Conservation (phyloP, 2,329 filamentous ascomycete species). For the Calonectria hongkongensis region DNA sequence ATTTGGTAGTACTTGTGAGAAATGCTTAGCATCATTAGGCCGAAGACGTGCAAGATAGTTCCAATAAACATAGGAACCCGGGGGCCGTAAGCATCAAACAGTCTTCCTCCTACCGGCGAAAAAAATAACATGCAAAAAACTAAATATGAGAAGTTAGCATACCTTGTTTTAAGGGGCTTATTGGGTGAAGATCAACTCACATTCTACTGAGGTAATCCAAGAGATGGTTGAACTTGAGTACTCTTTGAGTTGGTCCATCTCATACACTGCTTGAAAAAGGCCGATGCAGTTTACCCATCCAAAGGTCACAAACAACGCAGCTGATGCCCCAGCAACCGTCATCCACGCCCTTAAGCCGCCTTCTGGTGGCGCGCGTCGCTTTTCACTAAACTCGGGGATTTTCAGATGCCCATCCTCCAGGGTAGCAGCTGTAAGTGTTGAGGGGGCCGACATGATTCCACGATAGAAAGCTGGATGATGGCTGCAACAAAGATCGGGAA, state of each 20-base stretch:
- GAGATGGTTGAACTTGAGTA: slow-evolving; percentile 67
- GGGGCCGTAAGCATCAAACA: slow-evolving; percentile 77
- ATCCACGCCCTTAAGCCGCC: slow-evolving; percentile 44
- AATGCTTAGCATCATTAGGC: slow-evolving; percentile 75
- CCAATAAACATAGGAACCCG: slow-evolving; percentile 69
- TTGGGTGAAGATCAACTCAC: slow-evolving; percentile 35
- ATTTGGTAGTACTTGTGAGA: slow-evolving; percentile 57
- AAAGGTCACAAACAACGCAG: slow-evolving; percentile 50
- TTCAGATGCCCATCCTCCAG: slow-evolving; percentile 38
- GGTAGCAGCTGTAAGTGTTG: slow-evolving; percentile 37
- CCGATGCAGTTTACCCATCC: slow-evolving; percentile 59
- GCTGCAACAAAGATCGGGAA: background rate
- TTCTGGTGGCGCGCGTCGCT: slow-evolving; percentile 27
- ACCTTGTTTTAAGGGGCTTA: background rate
- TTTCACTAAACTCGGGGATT: slow-evolving; percentile 2
- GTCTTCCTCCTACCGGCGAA: slow-evolving; percentile 51
- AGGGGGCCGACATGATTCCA: slow-evolving; percentile 30
- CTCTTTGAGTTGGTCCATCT: slow-evolving; percentile 62
- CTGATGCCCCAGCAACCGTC: slow-evolving; percentile 45
- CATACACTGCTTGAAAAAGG: slow-evolving; percentile 71
- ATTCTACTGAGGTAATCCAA: slow-evolving; percentile 70
- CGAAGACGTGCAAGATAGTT: slow-evolving; percentile 71
- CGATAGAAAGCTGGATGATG: background rate
- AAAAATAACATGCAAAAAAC: slow-evolving; percentile 59
- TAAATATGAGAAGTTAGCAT: slow-evolving; percentile 26